Evolutionary conservation across 2,329 filamentous ascomycete genomes (phyloP).

Genomic region (Fusarium abutilonis): DNA sequence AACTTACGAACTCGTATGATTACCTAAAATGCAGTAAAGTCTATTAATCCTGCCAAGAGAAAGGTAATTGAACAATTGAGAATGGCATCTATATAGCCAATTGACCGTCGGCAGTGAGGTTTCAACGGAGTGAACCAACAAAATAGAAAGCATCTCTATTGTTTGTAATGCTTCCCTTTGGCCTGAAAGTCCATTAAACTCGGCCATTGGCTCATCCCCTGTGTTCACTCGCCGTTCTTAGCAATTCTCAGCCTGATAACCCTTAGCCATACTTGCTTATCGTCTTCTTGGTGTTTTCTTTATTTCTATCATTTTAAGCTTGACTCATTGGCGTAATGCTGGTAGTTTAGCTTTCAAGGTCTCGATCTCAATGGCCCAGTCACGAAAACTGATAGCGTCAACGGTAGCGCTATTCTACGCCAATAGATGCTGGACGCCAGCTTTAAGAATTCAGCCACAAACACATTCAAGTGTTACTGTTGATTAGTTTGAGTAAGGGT

Average conservation of each 20-base stretch:
- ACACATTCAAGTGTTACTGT: too few species aligned
- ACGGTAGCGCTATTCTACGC: constrained; percentile 8
- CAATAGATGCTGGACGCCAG: too few species aligned
- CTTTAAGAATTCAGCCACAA: too few species aligned
- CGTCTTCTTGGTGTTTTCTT: background rate
- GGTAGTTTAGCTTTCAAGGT: background rate
- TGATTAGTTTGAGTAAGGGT: too few species aligned
- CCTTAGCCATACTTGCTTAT: background rate
- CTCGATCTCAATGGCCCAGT: constrained; percentile 10
- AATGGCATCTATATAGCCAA: background rate
- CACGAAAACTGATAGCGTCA: constrained; percentile 7
- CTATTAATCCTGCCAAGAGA: background rate
- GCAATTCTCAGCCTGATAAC: background rate
- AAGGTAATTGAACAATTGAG: background rate
- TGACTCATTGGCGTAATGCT: background rate
- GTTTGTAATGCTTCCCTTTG: too few species aligned
- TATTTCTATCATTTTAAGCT: background rate
- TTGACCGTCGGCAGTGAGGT: background rate
- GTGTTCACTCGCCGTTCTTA: too few species aligned
- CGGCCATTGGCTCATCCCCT: too few species aligned
- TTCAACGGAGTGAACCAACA: too few species aligned
- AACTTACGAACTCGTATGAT: background rate
- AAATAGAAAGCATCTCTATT: background rate
- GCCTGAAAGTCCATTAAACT: too few species aligned
- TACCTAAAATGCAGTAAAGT: too few species aligned